Evolutionary conservation across 2,329 filamentous ascomycete genomes (phyloP).

Genomic region (Didymella segeticola): DNA sequence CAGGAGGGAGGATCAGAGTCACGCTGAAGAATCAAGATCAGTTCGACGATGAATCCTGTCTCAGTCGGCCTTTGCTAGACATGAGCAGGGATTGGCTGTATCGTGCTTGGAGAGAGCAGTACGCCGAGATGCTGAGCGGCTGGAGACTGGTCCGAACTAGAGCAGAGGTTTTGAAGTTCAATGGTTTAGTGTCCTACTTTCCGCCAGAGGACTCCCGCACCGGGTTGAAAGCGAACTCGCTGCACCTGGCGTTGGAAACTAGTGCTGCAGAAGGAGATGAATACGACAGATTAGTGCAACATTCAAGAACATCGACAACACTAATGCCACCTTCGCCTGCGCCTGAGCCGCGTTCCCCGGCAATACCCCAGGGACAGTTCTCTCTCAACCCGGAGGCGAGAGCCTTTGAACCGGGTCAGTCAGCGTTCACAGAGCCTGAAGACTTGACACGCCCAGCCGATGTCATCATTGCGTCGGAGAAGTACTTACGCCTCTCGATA

Average conservation of each 20-base stretch:
- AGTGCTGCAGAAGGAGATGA: slow-evolving; percentile 20
- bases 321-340: slow-evolving; percentile 32
- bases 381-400: slow-evolving; percentile 46
- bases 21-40: slow-evolving; percentile 63
- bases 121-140: slow-evolving; percentile 64
- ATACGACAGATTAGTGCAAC: slow-evolving; percentile 15
- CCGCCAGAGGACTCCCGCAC: slow-evolving; percentile 27
- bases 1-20: slow-evolving; percentile 51
- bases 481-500: slow-evolving; percentile 42
- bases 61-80: slow-evolving; percentile 58
- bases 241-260: slow-evolving; percentile 35
- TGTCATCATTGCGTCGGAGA: slow-evolving; percentile 29
- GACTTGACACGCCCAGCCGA: slow-evolving; percentile 25
- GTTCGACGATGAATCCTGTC: slow-evolving; percentile 61
- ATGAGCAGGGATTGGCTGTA: slow-evolving; percentile 56
- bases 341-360: slow-evolving; percentile 33
- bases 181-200: slow-evolving; percentile 51
- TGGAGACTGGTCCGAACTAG: slow-evolving; percentile 64
- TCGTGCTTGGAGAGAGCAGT: slow-evolving; percentile 61
- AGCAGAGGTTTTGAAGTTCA: slow-evolving; percentile 66
- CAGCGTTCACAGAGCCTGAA: slow-evolving; percentile 21
- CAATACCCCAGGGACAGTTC: slow-evolving; percentile 37
- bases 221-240: slow-evolving; percentile 35
- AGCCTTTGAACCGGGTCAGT: slow-evolving; percentile 41
- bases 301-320: slow-evolving; percentile 34